Conservation (phyloP, 2,329 filamentous ascomycete genomes). For the Cladophialophora chaetospira region DNA sequence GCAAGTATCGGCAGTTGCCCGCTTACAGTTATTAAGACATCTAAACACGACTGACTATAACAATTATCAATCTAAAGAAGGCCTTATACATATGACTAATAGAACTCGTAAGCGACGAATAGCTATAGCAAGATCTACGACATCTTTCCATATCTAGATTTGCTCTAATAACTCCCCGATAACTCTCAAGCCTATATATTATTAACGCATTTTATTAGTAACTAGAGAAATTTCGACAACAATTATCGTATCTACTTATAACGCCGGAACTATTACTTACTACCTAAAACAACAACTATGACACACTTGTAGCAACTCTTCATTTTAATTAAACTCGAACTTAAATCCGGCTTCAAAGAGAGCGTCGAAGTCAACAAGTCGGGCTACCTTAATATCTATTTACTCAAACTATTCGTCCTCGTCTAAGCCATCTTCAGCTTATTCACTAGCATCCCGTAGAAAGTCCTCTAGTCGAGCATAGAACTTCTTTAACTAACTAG, state of each 20-base stretch:
- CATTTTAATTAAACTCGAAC: too few species aligned
- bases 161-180: not conserved
- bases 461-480: not conserved
- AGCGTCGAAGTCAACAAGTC: too few species aligned
- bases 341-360: too few species aligned
- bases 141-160: too few species aligned
- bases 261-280: not conserved
- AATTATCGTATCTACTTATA: not conserved
- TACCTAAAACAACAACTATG: not conserved
- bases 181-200: not conserved
- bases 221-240: not conserved
- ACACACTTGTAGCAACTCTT: not conserved
- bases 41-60: too few species aligned
- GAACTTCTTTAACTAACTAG: not conserved
- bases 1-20: too few species aligned
- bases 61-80: too few species aligned
- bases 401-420: not conserved
- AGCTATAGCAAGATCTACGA: too few species aligned
- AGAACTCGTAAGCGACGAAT: too few species aligned
- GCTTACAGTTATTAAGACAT: not conserved
- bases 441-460: not conserved
- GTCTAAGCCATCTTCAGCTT: not conserved
- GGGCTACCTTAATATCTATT: not conserved
- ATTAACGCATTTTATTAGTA: not conserved
- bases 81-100: too few species aligned